A percentile compares a stretch with the other conserved stretches of the same genome.
Evolutionary conservation across 192 early-diverging fungal species (phyloP).

Genomic region (Allomyces javanicus): DNA sequence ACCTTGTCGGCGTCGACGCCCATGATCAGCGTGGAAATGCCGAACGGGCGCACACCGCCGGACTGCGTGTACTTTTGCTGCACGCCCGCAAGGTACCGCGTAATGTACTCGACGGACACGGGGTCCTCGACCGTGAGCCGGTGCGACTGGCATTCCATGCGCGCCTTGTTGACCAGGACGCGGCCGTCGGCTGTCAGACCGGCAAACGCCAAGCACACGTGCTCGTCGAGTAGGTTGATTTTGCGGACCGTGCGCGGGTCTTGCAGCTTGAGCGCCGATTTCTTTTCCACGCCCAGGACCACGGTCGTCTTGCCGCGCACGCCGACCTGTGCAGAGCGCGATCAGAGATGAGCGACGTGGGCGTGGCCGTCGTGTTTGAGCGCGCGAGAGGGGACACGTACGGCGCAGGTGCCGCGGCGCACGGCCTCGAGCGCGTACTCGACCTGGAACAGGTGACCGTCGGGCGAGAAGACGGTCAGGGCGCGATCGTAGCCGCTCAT

Average conservation of each 20-base stretch:
- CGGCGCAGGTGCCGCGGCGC: conserved; percentile 87
- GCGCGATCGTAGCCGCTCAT: conserved; percentile 51
- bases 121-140: conserved; percentile 92
- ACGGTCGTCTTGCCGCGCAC: conserved; percentile 79
- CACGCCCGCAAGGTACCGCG: conserved; percentile 82
- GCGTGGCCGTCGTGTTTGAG: neutral
- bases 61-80: conserved; percentile 99
- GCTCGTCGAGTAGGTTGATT: conserved; percentile 89
- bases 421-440: conserved; percentile 98
- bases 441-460: conserved; percentile 98
- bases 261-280: conserved; percentile 84
- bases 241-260: conserved; percentile 93
- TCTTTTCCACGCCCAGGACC: conserved; percentile 91
- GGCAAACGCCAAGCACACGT: conserved; percentile 90
- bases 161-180: conserved; percentile 86
- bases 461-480: conserved; percentile 94
- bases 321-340: conserved; percentile 50
- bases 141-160: conserved; percentile 95
- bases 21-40: conserved; percentile 88
- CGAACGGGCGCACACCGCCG: conserved; percentile 95
- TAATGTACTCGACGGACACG: conserved; percentile 93
- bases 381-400: conserved; percentile 23
- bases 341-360: neutral
- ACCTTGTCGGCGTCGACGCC: conserved; percentile 75
- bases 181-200: conserved; percentile 90